phyloP scores from a whole-genome alignment of 352 stramenopile genomes.

The Phytophthora fragariae region DNA sequence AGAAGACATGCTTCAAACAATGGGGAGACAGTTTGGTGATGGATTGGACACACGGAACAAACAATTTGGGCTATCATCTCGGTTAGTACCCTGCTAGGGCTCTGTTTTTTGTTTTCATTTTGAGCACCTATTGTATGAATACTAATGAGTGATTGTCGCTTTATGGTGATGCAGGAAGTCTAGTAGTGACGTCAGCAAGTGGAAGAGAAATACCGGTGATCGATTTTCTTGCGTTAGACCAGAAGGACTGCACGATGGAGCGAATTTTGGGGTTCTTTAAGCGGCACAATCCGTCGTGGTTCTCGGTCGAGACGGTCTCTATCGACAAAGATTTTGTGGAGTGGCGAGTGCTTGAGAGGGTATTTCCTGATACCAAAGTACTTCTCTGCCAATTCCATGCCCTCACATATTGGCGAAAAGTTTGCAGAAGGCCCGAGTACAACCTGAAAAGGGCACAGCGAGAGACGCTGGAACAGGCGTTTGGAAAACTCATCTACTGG shows the following conservation, averaged over 20 bases:
- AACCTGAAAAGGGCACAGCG: slow-evolving; percentile 23
- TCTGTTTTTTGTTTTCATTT: neutral
- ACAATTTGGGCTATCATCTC: slow-evolving; percentile 22
- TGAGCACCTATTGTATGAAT: neutral
- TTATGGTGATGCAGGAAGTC: slow-evolving; percentile 17
- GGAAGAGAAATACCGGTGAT: slow-evolving; percentile 24
- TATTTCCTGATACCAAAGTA: slow-evolving; percentile 8
- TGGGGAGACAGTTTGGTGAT: slow-evolving; percentile 12
- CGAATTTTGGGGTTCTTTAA: slow-evolving; percentile 15
- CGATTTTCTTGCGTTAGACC: slow-evolving; percentile 29
- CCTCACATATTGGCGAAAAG: slow-evolving; percentile 15
- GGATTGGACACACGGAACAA: slow-evolving; percentile 22
- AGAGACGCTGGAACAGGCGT: slow-evolving; percentile 6
- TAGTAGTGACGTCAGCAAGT: slow-evolving; percentile 29
- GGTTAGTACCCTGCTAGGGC: neutral
- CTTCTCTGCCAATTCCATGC: slow-evolving; percentile 20
- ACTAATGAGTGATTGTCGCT: slow-evolving; percentile 3
- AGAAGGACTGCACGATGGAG: slow-evolving; percentile 28
- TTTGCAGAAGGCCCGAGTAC: neutral
- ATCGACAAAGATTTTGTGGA: slow-evolving; percentile 23
- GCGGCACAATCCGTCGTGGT: neutral
- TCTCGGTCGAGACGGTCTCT: neutral
- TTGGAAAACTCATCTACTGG: slow-evolving; percentile 12
- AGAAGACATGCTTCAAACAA: slow-evolving; percentile 12
- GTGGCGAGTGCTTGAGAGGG: slow-evolving; percentile 6